Evolutionary conservation across 2,329 filamentous ascomycete species (phyloP).

Genomic region (Pseudogymnoascus sp.): DNA sequence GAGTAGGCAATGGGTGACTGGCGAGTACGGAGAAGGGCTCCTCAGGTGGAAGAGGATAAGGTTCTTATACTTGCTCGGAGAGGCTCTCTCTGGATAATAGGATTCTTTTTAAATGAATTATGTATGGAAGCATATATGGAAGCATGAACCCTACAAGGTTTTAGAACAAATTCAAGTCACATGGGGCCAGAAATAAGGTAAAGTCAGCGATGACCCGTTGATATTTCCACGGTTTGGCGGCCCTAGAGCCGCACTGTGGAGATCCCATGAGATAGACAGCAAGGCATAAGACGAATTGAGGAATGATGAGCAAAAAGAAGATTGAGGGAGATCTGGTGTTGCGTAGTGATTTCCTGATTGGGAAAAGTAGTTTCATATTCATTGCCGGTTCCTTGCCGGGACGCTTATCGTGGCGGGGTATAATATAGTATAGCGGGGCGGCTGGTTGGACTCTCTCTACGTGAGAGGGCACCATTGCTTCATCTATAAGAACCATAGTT

Average conservation of each 20-base stretch:
- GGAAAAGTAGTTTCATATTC: background rate
- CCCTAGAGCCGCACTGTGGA: background rate
- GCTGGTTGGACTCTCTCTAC: background rate
- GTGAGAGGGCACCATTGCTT: background rate
- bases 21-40: background rate
- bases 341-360: background rate
- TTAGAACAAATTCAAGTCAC: background rate
- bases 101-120: background rate
- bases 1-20: background rate
- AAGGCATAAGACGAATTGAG: background rate
- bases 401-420: background rate
- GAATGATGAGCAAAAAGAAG: background rate
- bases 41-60: background rate
- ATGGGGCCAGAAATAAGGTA: background rate
- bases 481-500: background rate
- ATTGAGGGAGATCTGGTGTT: background rate
- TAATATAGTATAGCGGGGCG: background rate
- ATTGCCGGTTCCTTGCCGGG: background rate
- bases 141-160: background rate
- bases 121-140: constrained; percentile 2
- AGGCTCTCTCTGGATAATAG: background rate
- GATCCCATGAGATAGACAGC: background rate
- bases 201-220: background rate
- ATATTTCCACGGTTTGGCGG: background rate
- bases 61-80: background rate